Base-by-base conservation (phyloP, 305 asterid species). In the Stenogyne calaminthoides region DNA sequence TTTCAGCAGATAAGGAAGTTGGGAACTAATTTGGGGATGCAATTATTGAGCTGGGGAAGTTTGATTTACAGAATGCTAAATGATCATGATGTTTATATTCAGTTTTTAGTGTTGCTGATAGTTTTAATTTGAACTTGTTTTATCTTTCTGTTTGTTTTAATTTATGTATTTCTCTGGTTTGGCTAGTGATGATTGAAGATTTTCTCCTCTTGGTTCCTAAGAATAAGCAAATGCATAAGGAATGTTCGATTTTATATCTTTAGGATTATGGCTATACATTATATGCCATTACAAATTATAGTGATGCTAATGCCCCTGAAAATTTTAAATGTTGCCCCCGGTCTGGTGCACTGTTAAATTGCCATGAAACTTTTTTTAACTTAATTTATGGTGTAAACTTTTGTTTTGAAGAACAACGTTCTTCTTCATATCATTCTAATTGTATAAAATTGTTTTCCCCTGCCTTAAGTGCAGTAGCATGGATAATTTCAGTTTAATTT, bases 11-110 rank as follows among this genome's bases (percentile, higher is more conserved):
- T 69, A 39, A 70, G 73, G 72, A 9, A 59, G 77, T 25, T 60
- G 76, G 67, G 64, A 77, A 72, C 14, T 68, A 22, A 57, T 64
- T 62, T 55, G 18, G 16, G 27, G 56, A 60, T 69, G 69, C 60
- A 68, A 34, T 60, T 73, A n/a, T 59, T 76, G 64, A 32, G 63
- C 70, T 61, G 47, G 44, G 52, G 22, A 55, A 72, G 62, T 77
- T 69, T 44, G 40, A 8, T 74, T 57, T 40, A 20, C 76, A 32
- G 54, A 74, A 62, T 76, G 76, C 40, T 60, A 46, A 46, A 63
- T 74, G 75, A 66, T 76, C 78, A 56, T 16, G 74, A 60, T 57
- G 57, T 69, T 27, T 25, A 49, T 57, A 40, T 64, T 55, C 59
- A 18, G 42, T 52, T 64, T 80, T 66, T 16, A 42, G 58, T 7